Conservation (phyloP, 305 asterid genomes). For the Fraxinus platypoda region DNA sequence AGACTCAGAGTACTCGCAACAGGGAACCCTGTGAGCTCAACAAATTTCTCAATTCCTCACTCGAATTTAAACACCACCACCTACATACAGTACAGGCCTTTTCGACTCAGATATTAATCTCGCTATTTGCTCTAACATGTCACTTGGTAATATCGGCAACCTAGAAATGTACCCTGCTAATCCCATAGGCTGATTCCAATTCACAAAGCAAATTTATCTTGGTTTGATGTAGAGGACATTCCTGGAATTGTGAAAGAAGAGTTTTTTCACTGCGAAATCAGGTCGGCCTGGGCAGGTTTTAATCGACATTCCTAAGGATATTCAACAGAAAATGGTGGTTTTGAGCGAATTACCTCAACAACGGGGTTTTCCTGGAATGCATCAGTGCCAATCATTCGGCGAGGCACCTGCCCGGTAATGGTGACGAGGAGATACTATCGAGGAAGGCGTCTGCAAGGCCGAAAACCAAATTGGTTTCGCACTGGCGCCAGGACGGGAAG, state of each 20-base stretch:
- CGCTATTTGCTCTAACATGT: constrained; percentile 40
- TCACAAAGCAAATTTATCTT: neutral
- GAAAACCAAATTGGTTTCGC: too few relatives aligned
- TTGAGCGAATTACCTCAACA: constrained; percentile 58
- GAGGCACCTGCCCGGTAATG: constrained; percentile 39
- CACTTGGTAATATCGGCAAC: constrained; percentile 44
- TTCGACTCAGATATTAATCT: constrained; percentile 50
- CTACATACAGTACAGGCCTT: constrained; percentile 55
- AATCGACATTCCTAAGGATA: too few relatives aligned
- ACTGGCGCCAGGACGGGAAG: too few relatives aligned
- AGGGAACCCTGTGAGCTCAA: constrained; percentile 55
- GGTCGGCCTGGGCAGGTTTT: too few relatives aligned
- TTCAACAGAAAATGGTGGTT: too few relatives aligned
- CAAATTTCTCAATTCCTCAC: constrained; percentile 53
- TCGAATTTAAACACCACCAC: constrained; percentile 68
- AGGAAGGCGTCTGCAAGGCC: too few relatives aligned
- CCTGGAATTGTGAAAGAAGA: too few relatives aligned
- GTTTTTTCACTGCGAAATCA: too few relatives aligned
- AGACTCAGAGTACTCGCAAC: constrained; percentile 58
- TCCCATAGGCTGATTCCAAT: constrained; percentile 48
- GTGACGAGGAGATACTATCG: too few relatives aligned
- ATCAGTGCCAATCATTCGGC: constrained; percentile 60
- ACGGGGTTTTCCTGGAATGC: constrained; percentile 72
- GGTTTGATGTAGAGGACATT: too few relatives aligned
- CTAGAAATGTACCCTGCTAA: constrained; percentile 50